Percentiles rank a stretch among this genome's conserved stretches.
Evolutionary conservation across 371 early-diverging fungal genomes (phyloP).

Genomic region (Mucor sp.): DNA sequence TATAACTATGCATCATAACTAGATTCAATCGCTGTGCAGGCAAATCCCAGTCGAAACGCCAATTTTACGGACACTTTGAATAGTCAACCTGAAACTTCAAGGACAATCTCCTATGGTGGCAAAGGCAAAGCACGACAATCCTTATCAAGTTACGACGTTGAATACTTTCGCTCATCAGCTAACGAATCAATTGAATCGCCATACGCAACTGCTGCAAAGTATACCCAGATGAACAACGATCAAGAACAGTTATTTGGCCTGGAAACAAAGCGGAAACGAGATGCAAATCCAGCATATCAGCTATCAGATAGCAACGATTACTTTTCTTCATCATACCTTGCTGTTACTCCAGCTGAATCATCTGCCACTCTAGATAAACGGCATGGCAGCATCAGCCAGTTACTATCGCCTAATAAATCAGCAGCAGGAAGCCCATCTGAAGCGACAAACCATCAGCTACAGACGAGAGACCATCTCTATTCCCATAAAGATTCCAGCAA

Average conservation of each 20-base stretch:
- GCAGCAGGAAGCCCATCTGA: neutral
- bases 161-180: neutral
- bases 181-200: neutral
- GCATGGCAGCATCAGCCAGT: neutral
- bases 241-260: neutral
- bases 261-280: neutral
- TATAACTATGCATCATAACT: neutral
- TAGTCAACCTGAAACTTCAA: neutral
- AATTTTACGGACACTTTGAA: neutral
- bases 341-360: neutral
- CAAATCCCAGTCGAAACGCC: neutral
- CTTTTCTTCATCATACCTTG: neutral
- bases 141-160: neutral
- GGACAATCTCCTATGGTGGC: neutral
- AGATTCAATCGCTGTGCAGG: neutral
- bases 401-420: neutral
- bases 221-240: neutral
- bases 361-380: neutral
- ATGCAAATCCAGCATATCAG: neutral
- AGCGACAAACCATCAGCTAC: neutral
- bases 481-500: neutral
- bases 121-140: neutral
- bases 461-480: neutral
- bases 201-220: neutral
- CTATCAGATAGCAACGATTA: neutral